Evolutionary conservation across 176 grass and related monocot species (phyloP), one percentile per base, ranked within the genome.

Genomic region (Oryza glumipatula): DNA sequence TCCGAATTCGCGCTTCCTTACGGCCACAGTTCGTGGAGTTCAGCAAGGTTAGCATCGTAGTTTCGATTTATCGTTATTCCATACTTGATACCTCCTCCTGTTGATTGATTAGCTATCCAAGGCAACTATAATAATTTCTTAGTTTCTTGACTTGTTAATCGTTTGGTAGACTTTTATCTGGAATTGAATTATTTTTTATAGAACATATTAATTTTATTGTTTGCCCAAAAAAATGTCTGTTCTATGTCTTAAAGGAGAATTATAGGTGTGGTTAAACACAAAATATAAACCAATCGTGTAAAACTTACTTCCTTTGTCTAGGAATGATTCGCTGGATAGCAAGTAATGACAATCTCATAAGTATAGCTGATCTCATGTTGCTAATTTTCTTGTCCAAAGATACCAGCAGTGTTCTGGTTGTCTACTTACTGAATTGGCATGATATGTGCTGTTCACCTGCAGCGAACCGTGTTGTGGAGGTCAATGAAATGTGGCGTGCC

Each of bases 401-500:
- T 58, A n/a, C 11, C 4, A 80, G 36, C 32, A 66, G 1, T 49
- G 73, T 13, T 49, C 49, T 70, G 1, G 6, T 71, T 17, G 0
- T 15, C 44, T 51, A 63, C 33, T 65, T 76, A 15, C 75, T 67
- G 58, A 68, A 72, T 73, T 77, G 54, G 74, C 30, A 60, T 70
- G 30, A 32, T 0, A 32, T 32, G n/a, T 14, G 24, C 21, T 90
- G 66, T 86, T 81, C 10, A 10, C 21, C 10, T 86, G 28, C 87
- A 98, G 95, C 95, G 80, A 98, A 98, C 83, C 86, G 87, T 90
- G 89, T 80, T 86, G 89, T 95, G 38, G 95, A 95, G 87, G 88
- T 98, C 14, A 33, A 90, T 70, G 95, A 98, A 81, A 95, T 98
- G 95, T 98, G 95, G 95, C 82, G 76, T 76, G 91, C 93, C 30